Percentiles rank a stretch among this genome's conserved stretches.
These are phyloP conservation scores for Paecilomyces variotii DNA, from an alignment of 2,329 filamentous ascomycete species.

Conservation along the genomic window DNA sequence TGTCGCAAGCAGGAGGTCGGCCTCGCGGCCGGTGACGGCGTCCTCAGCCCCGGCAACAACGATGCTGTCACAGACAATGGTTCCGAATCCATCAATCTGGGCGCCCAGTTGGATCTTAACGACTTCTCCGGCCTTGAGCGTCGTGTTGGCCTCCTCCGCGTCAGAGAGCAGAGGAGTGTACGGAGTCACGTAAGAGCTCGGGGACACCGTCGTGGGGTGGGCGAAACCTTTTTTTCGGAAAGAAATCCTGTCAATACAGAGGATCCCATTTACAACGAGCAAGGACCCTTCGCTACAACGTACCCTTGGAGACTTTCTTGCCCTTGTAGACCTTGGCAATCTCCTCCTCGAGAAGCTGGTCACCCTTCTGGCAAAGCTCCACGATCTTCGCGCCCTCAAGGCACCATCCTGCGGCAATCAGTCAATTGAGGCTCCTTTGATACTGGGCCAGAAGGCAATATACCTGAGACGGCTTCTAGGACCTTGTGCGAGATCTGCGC, in stretches of 20 bases:
- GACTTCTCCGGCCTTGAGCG: conserved; percentile 75
- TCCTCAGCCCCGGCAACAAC: conserved; percentile 60
- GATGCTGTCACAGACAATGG: conserved; percentile 91
- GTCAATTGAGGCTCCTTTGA: background rate
- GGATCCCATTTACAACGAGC: conserved; percentile 1
- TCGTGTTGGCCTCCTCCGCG: conserved; percentile 68
- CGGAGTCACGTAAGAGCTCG: conserved; percentile 87
- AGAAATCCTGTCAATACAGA: conserved; percentile 14
- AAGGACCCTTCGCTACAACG: conserved; percentile 18
- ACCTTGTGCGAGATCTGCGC: conserved; percentile 94
- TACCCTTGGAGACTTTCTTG: conserved; percentile 92
- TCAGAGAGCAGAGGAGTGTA: conserved; percentile 91
- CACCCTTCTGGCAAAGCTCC: conserved; percentile 88
- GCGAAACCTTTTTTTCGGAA: conserved; percentile 58
- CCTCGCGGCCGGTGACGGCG: conserved; percentile 65
- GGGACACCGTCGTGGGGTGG: conserved; percentile 92
- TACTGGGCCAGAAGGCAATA: conserved; percentile 9
- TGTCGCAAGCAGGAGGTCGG: conserved; percentile 82
- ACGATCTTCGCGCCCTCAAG: conserved; percentile 86
- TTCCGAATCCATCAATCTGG: conserved; percentile 94
- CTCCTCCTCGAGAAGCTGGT: conserved; percentile 90
- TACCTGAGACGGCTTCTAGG: conserved; percentile 69
- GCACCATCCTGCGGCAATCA: conserved; percentile 48
- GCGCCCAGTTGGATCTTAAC: conserved; percentile 99
- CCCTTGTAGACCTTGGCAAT: conserved; percentile 94